Evolutionary conservation across 2,329 filamentous ascomycete genomes (phyloP), one percentile per base, ranked within the genome.

Genomic region (Ceratocystiopsis minuta): DNA sequence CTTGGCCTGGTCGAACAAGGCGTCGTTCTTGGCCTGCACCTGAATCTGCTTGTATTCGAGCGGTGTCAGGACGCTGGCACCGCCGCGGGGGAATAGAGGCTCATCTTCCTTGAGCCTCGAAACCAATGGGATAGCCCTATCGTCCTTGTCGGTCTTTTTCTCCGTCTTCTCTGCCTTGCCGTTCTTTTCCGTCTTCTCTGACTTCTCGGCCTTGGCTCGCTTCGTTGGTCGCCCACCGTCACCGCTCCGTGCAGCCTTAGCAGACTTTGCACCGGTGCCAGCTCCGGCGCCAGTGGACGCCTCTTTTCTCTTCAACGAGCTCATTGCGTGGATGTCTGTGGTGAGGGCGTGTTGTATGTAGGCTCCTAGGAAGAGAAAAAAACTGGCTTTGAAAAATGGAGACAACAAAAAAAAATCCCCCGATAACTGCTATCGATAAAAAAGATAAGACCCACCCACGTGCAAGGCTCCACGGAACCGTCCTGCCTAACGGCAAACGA

Each of bases 21-120:
- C 90, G 65, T 98, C 90, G 52, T 80, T 78, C 55, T 82, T 90
- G 37, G 90, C 90, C 60, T 96, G 81, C 45, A 92, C 79, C 53
- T 90, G 80, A 48, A 98, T 96, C 60, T 96, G 85, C 63, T 94
- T 95, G 57, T 92, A 82, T 59, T 98, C 90, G 40, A 98, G 66
- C 16, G 90, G 87, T 2, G 90, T 95, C 56, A 98, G 65, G 41
- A 94, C 70, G 55, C 84, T 92, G 41, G 77, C 88, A 36, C 90
- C 92, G 43, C 90, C 90, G 68, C 90, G 76, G 50, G 90, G 88
- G 54, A 98, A 98, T 37, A 88, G 69, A 32, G 78, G 78, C 56
- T 95, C 90, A 50, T 96, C 90, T 50, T 90, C 80, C 57, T 70
- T 75, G 40, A 73, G 55, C 12, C 64, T 55, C 34, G 68, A 66